Evolutionary conservation across 176 grass and related monocot species (phyloP).

Genomic region (Eragrostis nindensis): DNA sequence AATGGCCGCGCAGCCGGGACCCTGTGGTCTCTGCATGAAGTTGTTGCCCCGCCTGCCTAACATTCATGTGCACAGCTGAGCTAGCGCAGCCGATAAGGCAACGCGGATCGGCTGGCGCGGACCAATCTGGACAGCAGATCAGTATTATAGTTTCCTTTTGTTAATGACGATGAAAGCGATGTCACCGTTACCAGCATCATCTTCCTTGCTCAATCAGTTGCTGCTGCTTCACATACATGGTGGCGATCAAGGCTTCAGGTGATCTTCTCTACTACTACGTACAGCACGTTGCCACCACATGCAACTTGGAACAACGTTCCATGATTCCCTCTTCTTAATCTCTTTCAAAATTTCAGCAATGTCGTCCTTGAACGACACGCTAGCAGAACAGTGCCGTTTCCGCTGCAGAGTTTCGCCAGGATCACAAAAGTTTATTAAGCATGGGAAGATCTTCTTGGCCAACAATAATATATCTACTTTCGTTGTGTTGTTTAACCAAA

Average conservation of each 20-base stretch:
- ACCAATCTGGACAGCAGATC: constrained; percentile 9
- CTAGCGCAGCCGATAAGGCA: neutral
- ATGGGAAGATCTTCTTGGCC: constrained; percentile 28
- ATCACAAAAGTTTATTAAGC: constrained; percentile 2
- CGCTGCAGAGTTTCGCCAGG: neutral
- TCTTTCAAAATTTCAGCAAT: neutral
- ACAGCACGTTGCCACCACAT: constrained; percentile 33
- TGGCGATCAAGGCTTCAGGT: neutral
- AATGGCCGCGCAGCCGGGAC: neutral
- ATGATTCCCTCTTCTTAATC: neutral
- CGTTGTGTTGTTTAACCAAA: neutral
- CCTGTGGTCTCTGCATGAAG: neutral
- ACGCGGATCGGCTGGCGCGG: neutral
- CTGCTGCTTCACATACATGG: neutral
- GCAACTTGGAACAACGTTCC: neutral
- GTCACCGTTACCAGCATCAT: neutral
- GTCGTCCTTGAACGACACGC: neutral
- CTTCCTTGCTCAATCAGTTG: neutral
- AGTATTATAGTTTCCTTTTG: neutral
- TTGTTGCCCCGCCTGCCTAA: neutral
- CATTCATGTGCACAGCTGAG: constrained; percentile 33
- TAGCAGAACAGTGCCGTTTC: neutral
- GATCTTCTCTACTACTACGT: neutral
- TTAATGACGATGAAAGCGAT: neutral
- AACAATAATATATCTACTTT: constrained; percentile 18